phyloP scores from a whole-genome alignment of 2,329 filamentous ascomycete genomes.

The Trichoderma harzianum region DNA sequence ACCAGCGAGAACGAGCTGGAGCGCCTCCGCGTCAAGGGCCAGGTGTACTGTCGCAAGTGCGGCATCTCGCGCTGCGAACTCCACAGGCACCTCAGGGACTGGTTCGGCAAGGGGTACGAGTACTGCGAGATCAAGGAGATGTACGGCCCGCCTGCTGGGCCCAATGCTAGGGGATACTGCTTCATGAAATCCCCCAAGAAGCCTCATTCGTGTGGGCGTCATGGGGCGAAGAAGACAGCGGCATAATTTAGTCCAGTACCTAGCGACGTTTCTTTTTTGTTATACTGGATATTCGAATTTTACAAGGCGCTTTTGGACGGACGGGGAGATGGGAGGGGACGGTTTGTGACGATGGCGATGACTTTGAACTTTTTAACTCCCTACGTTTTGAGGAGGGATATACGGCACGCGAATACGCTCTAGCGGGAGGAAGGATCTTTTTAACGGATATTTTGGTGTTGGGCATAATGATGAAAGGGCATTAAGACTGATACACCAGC shows the following conservation, averaged over 20 bases:
- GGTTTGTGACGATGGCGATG: not conserved
- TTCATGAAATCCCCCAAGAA: conserved; percentile 60
- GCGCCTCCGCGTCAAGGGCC: conserved; percentile 52
- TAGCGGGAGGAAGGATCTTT: not conserved
- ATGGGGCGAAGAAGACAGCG: conserved; percentile 34
- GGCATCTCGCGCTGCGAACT: conserved; percentile 60
- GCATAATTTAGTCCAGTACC: not conserved
- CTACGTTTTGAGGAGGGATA: not conserved
- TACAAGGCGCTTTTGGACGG: not conserved
- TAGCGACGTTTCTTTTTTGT: no score
- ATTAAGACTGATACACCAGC: not conserved
- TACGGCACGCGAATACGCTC: not conserved
- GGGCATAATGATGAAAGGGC: not conserved
- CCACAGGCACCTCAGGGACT: conserved; percentile 58
- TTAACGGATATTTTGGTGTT: not conserved
- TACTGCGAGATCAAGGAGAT: conserved; percentile 60
- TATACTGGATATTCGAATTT: not conserved
- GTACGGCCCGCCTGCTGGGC: conserved; percentile 49
- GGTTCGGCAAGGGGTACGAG: conserved; percentile 55
- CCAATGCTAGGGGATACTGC: conserved; percentile 50
- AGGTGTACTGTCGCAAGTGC: conserved; percentile 61
- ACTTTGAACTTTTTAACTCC: not conserved
- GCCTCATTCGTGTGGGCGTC: conserved; percentile 55
- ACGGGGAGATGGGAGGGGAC: no score
- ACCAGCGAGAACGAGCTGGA: conserved; percentile 33